Percentiles rank a stretch among this genome's conserved stretches.
Evolutionary conservation across 1,284 basidiomycete genomes (phyloP).

Genomic region (Abortiporus biennis): DNA sequence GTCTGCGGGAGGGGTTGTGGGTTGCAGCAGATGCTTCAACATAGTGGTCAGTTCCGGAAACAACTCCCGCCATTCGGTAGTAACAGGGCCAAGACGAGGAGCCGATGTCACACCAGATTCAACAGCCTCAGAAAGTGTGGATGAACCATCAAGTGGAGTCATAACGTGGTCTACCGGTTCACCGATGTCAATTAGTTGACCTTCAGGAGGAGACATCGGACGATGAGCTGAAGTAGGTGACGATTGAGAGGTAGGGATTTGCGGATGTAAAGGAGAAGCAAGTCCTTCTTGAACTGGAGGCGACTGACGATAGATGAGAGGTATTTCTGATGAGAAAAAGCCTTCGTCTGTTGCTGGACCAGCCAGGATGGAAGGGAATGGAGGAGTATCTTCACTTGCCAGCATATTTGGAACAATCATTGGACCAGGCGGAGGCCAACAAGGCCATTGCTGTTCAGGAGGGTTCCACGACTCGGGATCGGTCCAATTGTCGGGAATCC

Average conservation of each 20-base stretch:
- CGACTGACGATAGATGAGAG: background rate
- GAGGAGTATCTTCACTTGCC: conserved; percentile 2
- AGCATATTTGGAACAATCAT: conserved; percentile 11
- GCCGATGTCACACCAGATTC: background rate
- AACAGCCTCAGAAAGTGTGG: conserved; percentile 6
- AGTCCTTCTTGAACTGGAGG: too few species aligned
- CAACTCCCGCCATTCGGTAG: conserved; percentile 22
- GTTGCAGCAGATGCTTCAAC: conserved; percentile 24
- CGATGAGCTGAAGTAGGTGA: background rate
- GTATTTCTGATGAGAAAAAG: background rate
- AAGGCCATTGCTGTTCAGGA: too few species aligned
- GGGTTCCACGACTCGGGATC: too few species aligned
- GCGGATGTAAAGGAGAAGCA: too few species aligned
- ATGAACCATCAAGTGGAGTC: conserved; percentile 1
- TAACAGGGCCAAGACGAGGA: conserved; percentile 17
- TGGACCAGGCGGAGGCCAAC: conserved; percentile 7
- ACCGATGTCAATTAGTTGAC: conserved; percentile 7
- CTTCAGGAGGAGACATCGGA: background rate
- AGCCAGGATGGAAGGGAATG: background rate
- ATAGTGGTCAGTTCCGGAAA: conserved; percentile 26
- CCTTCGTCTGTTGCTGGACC: background rate
- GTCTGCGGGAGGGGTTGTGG: conserved; percentile 2
- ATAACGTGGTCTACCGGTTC: conserved; percentile 1
- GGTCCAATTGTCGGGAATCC: conserved; percentile 12
- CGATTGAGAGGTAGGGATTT: too few species aligned